Percentiles rank a stretch among this genome's conserved stretches.
Conservation (phyloP, 495 filamentous ascomycete species). For the Penicillium egyptiacum region DNA sequence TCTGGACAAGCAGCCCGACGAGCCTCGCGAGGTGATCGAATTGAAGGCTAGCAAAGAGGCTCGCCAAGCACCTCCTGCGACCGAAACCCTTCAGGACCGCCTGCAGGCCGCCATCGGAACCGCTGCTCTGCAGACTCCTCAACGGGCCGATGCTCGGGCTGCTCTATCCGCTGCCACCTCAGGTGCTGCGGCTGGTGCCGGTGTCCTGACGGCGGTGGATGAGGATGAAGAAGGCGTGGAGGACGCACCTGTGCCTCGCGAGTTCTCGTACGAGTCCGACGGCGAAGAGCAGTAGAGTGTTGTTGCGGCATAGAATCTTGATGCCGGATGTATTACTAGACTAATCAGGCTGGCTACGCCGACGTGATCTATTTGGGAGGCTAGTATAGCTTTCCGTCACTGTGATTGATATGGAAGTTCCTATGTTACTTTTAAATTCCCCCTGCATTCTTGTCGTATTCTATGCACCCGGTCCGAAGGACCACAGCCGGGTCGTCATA, state of each 20-base stretch:
- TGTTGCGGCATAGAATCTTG: slow-evolving; percentile 20
- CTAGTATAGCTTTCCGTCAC: slow-evolving; percentile 6
- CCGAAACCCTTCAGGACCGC: slow-evolving; percentile 48
- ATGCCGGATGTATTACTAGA: slow-evolving; percentile 51
- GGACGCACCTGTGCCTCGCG: slow-evolving; percentile 74
- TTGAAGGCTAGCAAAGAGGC: slow-evolving; percentile 80
- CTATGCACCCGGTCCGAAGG: not conserved
- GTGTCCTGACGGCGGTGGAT: slow-evolving; percentile 76
- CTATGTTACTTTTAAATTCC: slow-evolving; percentile 1
- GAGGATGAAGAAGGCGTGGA: slow-evolving; percentile 81
- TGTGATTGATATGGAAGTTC: slow-evolving; percentile 18
- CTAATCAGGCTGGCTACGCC: slow-evolving; percentile 33
- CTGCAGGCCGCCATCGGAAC: slow-evolving; percentile 42
- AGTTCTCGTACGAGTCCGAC: slow-evolving; percentile 86
- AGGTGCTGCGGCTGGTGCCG: slow-evolving; percentile 54
- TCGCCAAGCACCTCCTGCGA: slow-evolving; percentile 57
- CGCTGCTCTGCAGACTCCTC: slow-evolving; percentile 40
- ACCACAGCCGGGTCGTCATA: not conserved
- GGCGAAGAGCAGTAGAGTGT: slow-evolving; percentile 58
- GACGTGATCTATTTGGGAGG: slow-evolving; percentile 27
- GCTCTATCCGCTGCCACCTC: slow-evolving; percentile 46
- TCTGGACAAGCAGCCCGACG: slow-evolving; percentile 77
- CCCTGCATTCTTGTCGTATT: not conserved
- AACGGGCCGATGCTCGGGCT: slow-evolving; percentile 38
- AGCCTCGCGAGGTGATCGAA: slow-evolving; percentile 76